phyloP scores from a whole-genome alignment of 1,139 yeast genomes.

The Kodamaea alishanica region DNA sequence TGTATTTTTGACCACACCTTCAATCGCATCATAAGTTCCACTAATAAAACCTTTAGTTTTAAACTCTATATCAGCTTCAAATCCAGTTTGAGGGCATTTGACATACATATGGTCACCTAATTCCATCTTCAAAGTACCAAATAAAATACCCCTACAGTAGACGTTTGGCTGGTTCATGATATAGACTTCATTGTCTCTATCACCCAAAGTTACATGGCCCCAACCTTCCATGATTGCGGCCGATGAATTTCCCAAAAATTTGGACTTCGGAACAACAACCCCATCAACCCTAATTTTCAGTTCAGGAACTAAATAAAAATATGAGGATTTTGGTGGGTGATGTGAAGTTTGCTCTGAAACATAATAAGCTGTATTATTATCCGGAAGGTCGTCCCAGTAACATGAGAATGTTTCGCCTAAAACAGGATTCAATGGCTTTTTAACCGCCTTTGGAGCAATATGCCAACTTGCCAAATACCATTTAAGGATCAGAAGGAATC shows the following conservation, averaged over 20 bases:
- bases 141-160: constrained; percentile 90
- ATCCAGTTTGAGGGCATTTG: constrained; percentile 57
- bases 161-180: constrained; percentile 89
- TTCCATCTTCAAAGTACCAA: constrained; percentile 86
- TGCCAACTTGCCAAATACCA: constrained; percentile 98
- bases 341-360: constrained; percentile 93
- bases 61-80: constrained; percentile 82
- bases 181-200: constrained; percentile 55
- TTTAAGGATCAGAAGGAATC: constrained; percentile 70
- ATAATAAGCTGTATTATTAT: constrained; percentile 66
- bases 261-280: constrained; percentile 77
- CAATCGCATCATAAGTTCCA: constrained; percentile 88
- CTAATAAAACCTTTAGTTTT: constrained; percentile 92
- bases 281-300: constrained; percentile 85
- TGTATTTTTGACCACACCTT: constrained; percentile 61
- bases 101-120: constrained; percentile 86
- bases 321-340: constrained; percentile 97
- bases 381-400: constrained; percentile 84
- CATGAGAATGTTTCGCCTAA: constrained; percentile 87
- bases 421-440: constrained; percentile 93
- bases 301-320: constrained; percentile 83
- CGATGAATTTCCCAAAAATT: constrained; percentile 89
- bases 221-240: constrained; percentile 97
- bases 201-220: constrained; percentile 68
- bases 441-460: constrained; percentile 96